phyloP scores from a whole-genome alignment of 176 grass and related monocot species.

The Stipa capillata region DNA sequence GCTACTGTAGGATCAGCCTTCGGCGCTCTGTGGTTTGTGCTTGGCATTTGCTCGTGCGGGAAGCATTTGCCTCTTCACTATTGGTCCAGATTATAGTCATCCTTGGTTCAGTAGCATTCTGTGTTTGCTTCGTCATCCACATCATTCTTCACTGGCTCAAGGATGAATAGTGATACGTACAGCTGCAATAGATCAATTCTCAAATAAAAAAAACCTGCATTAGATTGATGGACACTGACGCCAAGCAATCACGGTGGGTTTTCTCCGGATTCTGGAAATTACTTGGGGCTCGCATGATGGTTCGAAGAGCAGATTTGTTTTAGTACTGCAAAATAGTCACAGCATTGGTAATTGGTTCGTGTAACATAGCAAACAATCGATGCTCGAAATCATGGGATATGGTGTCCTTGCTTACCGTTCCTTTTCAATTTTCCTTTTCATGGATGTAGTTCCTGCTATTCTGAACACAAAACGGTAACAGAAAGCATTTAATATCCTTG shows the following conservation, averaged over 20 bases:
- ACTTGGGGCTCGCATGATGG: neutral
- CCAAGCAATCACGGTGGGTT: neutral
- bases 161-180: constrained; percentile 29
- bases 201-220: too few species aligned
- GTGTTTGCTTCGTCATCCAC: constrained; percentile 37
- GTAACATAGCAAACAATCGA: neutral
- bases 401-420: too few species aligned
- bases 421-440: neutral
- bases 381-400: too few species aligned
- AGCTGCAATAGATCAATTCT: neutral
- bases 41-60: constrained; percentile 60
- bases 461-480: too few species aligned
- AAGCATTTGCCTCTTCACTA: constrained; percentile 49
- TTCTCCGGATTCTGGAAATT: neutral
- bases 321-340: neutral
- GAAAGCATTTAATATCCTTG: neutral
- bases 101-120: constrained; percentile 31
- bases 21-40: constrained; percentile 42
- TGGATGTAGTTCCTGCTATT: neutral
- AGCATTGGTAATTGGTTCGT: neutral
- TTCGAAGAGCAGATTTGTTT: neutral
- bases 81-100: constrained; percentile 37
- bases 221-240: neutral
- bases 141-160: constrained; percentile 43
- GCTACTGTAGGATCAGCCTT: constrained; percentile 42